Percentiles rank a stretch among this genome's conserved stretches.
phyloP scores from a whole-genome alignment of 305 asterid genomes.

The Fraxinus nigra region DNA sequence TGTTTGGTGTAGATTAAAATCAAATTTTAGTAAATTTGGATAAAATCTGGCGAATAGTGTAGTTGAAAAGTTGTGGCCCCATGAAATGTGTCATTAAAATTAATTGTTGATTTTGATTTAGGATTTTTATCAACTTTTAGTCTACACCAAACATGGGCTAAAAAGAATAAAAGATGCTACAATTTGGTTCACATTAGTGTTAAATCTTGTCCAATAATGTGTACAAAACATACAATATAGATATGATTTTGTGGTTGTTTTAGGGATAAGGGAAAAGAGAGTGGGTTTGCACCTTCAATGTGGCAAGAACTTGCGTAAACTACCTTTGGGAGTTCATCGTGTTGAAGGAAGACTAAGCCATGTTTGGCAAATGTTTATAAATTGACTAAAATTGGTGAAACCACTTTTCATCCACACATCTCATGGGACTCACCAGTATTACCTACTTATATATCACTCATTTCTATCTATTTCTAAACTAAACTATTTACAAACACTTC shows the following conservation, averaged over 20 bases:
- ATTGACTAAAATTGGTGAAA: neutral
- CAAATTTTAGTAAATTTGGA: too few species aligned
- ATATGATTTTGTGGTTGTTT: neutral
- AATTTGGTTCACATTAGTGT: neutral
- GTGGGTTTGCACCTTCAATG: neutral
- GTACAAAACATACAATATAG: neutral
- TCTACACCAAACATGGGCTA: neutral
- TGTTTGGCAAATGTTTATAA: neutral
- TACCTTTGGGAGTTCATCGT: neutral
- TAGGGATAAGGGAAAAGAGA: neutral
- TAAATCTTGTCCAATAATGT: neutral
- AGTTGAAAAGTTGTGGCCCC: neutral
- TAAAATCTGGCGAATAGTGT: neutral
- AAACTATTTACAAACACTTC: too few species aligned
- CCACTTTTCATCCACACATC: neutral
- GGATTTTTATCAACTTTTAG: neutral
- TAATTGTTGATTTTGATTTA: neutral
- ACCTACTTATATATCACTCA: too few species aligned
- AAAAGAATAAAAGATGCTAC: neutral
- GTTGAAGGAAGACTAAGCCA: neutral
- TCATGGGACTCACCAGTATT: neutral
- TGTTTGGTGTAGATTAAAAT: neutral
- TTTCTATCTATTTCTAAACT: too few species aligned
- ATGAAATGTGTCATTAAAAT: neutral
- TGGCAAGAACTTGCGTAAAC: neutral